Percentiles rank a stretch among this genome's conserved stretches.
phyloP scores from a whole-genome alignment of 2,329 filamentous ascomycete species.

The Pseudocercospora vitis region DNA sequence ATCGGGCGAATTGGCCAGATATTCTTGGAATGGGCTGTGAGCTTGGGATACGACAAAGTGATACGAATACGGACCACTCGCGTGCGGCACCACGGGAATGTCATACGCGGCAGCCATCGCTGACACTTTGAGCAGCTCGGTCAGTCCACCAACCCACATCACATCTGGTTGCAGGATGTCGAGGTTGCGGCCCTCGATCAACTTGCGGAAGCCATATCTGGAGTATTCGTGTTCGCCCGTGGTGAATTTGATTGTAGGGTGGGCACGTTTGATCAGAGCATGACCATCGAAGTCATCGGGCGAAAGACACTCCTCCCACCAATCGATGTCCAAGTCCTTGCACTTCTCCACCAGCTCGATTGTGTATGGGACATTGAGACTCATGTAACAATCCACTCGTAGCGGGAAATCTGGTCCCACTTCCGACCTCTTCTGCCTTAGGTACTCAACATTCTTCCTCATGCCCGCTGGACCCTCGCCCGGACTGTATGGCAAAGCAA shows the following conservation, averaged over 20 bases:
- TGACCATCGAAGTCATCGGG: slow-evolving; percentile 93
- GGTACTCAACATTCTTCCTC: slow-evolving; percentile 85
- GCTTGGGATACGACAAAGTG: slow-evolving; percentile 93
- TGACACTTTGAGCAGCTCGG: slow-evolving; percentile 84
- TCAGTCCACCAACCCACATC: slow-evolving; percentile 95
- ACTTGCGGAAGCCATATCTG: slow-evolving; percentile 89
- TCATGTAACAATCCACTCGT: slow-evolving; percentile 98
- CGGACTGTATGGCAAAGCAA: slow-evolving; percentile 84
- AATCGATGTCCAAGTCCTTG: slow-evolving; percentile 84
- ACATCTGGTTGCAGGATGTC: slow-evolving; percentile 95
- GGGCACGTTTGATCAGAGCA: slow-evolving; percentile 82
- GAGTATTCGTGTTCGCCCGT: slow-evolving; percentile 96
- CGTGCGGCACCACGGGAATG: slow-evolving; percentile 92
- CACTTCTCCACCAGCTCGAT: slow-evolving; percentile 86
- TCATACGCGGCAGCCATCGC: slow-evolving; percentile 91
- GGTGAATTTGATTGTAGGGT: slow-evolving; percentile 89
- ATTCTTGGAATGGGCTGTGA: slow-evolving; percentile 94
- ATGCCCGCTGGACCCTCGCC: slow-evolving; percentile 81
- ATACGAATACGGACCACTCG: slow-evolving; percentile 90
- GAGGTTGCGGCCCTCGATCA: slow-evolving; percentile 85
- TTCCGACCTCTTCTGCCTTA: slow-evolving; percentile 77
- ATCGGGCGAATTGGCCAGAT: slow-evolving; percentile 88
- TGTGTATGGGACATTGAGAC: slow-evolving; percentile 85
- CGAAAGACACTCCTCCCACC: slow-evolving; percentile 93
- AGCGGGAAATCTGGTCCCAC: slow-evolving; percentile 89